A percentile compares a stretch with the other conserved stretches of the same genome.
Conservation (phyloP, 176 grass and related monocot genomes). For the Metroxylon sagu region DNA sequence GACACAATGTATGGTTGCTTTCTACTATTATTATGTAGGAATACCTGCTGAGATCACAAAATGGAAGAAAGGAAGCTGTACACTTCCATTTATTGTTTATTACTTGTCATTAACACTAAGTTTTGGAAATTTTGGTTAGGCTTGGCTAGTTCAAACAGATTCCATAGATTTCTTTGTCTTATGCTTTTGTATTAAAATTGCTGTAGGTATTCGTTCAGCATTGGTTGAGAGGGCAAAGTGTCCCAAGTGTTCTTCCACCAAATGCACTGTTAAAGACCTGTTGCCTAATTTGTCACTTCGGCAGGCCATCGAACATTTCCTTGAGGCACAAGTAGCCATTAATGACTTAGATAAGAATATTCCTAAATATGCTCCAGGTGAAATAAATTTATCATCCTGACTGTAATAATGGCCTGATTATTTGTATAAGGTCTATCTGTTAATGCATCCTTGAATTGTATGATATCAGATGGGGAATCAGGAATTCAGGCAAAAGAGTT, state of each 20-base stretch:
- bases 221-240: constrained; percentile 31
- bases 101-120: too few species aligned
- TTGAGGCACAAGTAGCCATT: constrained; percentile 31
- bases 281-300: constrained; percentile 48
- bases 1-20: too few species aligned
- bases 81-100: too few species aligned
- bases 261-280: constrained; percentile 30
- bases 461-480: constrained; percentile 20
- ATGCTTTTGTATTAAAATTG: neutral
- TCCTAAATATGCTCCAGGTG: constrained; percentile 39
- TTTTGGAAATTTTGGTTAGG: too few species aligned
- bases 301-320: constrained; percentile 44
- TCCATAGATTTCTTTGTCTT: too few species aligned
- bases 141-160: too few species aligned
- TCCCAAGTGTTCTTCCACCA: constrained; percentile 38
- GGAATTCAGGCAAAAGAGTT: constrained; percentile 18
- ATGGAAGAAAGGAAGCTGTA: too few species aligned
- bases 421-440: neutral
- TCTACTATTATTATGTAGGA: too few species aligned
- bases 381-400: neutral
- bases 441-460: constrained; percentile 6
- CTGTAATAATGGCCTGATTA: neutral
- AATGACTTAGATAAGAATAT: constrained; percentile 22
- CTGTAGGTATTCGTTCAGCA: constrained; percentile 34
- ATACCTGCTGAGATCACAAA: too few species aligned